Percentiles rank a stretch among this genome's conserved stretches.
phyloP scores from a whole-genome alignment of 1,284 basidiomycete species.

The Hemileccinum hortonii region DNA sequence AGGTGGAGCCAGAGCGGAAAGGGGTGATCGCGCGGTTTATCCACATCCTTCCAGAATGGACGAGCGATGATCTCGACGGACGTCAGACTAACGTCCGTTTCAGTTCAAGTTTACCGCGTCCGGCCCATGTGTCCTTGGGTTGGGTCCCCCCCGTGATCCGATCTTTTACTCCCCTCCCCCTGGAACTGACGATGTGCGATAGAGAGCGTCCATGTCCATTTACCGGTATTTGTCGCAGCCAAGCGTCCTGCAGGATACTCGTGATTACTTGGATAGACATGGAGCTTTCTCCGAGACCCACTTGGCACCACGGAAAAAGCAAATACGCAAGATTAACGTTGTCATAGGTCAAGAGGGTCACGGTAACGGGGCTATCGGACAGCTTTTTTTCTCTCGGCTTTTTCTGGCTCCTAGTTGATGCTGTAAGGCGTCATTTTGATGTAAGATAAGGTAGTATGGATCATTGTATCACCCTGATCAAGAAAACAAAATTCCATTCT shows the following conservation, averaged over 20 bases:
- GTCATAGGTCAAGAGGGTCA: constrained; percentile 10
- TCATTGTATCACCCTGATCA: constrained; percentile 11
- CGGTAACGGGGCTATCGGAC: constrained; percentile 16
- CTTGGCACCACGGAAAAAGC: constrained; percentile 14
- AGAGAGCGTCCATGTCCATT: not conserved
- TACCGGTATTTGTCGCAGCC: not conserved
- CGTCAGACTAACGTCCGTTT: constrained; percentile 8
- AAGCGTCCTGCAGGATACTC: not conserved
- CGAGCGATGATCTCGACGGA: constrained; percentile 18
- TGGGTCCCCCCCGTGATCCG: constrained; percentile 9
- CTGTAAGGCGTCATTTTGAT: constrained; percentile 23
- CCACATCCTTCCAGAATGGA: constrained; percentile 28
- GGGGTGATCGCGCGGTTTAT: constrained; percentile 15
- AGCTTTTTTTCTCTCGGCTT: constrained; percentile 6
- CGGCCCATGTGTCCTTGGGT: constrained; percentile 1
- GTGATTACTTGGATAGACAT: not conserved
- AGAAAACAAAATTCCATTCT: constrained; percentile 15
- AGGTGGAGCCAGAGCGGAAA: constrained; percentile 1
- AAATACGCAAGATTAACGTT: constrained; percentile 30
- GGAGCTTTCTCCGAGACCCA: constrained; percentile 13
- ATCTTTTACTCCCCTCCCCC: not conserved
- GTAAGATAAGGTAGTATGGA: constrained; percentile 20
- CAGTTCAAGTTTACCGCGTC: not conserved
- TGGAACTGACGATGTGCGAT: not conserved
- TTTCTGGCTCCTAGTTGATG: constrained; percentile 12